Conservation (phyloP, 148 eudicot species). For the Chenopodium album region DNA sequence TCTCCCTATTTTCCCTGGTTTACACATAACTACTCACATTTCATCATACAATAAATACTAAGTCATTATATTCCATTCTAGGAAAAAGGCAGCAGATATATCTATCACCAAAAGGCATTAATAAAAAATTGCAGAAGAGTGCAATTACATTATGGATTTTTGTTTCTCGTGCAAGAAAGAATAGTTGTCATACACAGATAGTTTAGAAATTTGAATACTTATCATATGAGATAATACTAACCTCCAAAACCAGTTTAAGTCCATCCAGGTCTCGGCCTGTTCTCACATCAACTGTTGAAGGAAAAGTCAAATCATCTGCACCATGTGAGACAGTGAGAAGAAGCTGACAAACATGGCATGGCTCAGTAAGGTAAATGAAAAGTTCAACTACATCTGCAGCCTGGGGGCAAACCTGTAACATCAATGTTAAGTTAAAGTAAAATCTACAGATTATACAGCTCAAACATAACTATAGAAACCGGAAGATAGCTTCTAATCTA, state of each 20-base stretch:
- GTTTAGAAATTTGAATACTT: background rate
- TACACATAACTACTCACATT: background rate
- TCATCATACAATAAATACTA: background rate
- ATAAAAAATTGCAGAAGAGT: background rate
- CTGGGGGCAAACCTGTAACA: conserved; percentile 79
- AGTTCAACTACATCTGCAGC: conserved; percentile 91
- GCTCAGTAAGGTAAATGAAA: conserved; percentile 90
- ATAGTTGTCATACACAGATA: background rate
- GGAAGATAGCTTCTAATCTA: background rate
- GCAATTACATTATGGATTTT: background rate
- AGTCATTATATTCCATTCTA: too few relatives aligned
- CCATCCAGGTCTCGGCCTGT: conserved; percentile 86
- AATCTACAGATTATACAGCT: background rate
- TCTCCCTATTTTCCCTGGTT: background rate
- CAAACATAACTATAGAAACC: background rate
- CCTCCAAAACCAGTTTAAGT: conserved; percentile 92
- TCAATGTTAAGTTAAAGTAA: conserved; percentile 22
- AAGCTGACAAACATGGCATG: conserved; percentile 98
- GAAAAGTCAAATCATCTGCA: conserved; percentile 91
- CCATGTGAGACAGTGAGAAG: conserved; percentile 96
- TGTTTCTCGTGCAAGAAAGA: background rate
- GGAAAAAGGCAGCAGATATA: background rate
- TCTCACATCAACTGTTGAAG: conserved; percentile 93
- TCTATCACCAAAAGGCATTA: background rate
- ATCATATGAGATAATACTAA: conserved; percentile 36